These are phyloP conservation scores for Aleurites moluccanus DNA, from an alignment of 441 rosid genomes.

Conservation along the genomic window DNA sequence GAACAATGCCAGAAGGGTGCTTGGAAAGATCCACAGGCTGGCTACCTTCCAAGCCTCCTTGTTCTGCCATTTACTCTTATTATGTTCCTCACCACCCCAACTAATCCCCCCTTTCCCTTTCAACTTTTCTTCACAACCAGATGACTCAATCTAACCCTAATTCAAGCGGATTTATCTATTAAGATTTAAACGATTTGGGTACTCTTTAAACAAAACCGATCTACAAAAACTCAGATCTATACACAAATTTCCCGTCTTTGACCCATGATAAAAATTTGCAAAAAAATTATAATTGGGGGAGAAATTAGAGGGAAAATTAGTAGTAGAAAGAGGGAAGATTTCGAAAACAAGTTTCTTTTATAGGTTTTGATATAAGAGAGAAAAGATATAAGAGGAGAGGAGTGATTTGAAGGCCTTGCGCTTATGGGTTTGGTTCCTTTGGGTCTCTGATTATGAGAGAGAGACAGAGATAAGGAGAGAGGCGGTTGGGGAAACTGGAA, in stretches of 20 bases:
- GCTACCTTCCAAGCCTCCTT: slow-evolving; percentile 72
- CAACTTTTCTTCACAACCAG: no score
- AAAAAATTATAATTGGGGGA: slow-evolving; percentile 1
- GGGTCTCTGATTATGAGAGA: not conserved
- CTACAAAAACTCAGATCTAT: slow-evolving; percentile 2
- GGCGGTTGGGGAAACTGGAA: not conserved
- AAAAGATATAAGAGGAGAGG: not conserved
- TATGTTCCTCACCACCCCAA: slow-evolving; percentile 4
- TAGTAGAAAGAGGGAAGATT: no score
- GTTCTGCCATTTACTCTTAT: slow-evolving; percentile 60
- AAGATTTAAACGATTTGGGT: not conserved
- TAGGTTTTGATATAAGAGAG: slow-evolving; percentile 32
- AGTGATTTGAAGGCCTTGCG: slow-evolving; percentile 12
- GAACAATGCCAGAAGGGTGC: slow-evolving; percentile 96
- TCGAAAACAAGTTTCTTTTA: slow-evolving; percentile 40
- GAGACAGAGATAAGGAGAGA: slow-evolving; percentile 12
- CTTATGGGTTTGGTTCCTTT: slow-evolving; percentile 8
- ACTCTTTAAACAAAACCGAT: not conserved
- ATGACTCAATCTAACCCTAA: not conserved
- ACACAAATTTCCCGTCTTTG: not conserved
- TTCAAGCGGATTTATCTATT: not conserved
- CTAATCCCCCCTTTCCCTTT: not conserved
- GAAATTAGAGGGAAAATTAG: no score
- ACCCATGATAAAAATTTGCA: not conserved
- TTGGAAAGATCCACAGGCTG: slow-evolving; percentile 86